phyloP scores from a whole-genome alignment of 2,329 filamentous ascomycete species.

The Colletotrichum aenigma region DNA sequence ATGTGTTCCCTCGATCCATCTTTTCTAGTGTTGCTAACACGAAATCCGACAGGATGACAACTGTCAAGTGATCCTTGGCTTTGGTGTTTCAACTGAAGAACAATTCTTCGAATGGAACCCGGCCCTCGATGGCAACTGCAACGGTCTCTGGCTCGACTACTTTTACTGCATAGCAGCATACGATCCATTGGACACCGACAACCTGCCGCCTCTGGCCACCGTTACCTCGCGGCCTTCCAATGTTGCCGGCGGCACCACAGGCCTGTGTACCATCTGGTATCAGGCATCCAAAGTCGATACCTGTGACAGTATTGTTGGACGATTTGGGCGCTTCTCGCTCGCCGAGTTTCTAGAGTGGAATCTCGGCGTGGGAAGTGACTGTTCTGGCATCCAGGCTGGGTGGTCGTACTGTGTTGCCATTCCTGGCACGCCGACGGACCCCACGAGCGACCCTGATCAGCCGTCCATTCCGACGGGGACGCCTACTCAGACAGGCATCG shows the following conservation, averaged over 20 bases:
- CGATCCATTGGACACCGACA: neutral
- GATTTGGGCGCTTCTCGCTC: neutral
- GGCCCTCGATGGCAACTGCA: slow-evolving; percentile 23
- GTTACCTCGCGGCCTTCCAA: neutral
- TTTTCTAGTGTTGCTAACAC: neutral
- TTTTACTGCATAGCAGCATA: slow-evolving; percentile 25
- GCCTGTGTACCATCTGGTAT: neutral
- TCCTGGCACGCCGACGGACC: neutral
- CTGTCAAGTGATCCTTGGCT: slow-evolving; percentile 12
- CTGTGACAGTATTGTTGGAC: neutral
- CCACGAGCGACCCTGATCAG: neutral
- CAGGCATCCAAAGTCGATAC: neutral
- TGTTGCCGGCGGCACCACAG: neutral
- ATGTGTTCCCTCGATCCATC: neutral
- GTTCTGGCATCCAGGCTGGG: neutral
- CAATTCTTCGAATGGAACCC: slow-evolving; percentile 33
- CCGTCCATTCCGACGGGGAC: neutral
- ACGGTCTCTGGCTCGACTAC: slow-evolving; percentile 24
- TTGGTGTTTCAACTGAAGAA: slow-evolving; percentile 21
- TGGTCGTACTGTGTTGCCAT: neutral
- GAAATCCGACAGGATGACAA: neutral
- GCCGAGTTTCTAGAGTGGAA: neutral
- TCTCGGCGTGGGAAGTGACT: neutral
- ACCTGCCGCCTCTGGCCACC: neutral
- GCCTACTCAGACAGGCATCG: neutral